Percentiles rank a stretch among this genome's conserved stretches.
Evolutionary conservation across 495 filamentous ascomycete species (phyloP).

Genomic region (Cenococcum geophilum): DNA sequence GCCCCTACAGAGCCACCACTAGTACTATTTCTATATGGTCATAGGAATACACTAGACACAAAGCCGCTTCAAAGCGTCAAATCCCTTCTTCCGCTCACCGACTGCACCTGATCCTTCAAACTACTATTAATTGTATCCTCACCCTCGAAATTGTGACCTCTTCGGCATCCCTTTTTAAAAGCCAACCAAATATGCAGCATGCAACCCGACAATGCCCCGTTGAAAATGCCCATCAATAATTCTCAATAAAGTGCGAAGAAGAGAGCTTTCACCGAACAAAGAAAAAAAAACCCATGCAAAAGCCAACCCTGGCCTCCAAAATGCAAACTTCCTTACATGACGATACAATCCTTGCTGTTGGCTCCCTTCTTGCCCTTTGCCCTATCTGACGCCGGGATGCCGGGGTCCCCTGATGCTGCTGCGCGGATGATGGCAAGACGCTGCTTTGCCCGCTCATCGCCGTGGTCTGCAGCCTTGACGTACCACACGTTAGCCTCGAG

Average conservation of each 20-base stretch:
- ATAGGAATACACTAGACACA: neutral
- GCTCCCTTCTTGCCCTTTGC: conserved; percentile 29
- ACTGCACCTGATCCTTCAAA: no score
- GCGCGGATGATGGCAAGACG: conserved; percentile 79
- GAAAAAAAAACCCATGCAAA: neutral
- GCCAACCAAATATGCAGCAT: neutral
- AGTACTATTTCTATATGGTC: neutral
- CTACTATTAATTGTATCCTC: no score
- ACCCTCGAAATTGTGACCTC: no score
- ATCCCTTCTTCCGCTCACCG: neutral
- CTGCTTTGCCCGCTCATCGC: conserved; percentile 81
- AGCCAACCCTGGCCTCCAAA: neutral
- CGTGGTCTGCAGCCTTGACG: conserved; percentile 87
- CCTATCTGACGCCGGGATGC: conserved; percentile 26
- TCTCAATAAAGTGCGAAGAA: no score
- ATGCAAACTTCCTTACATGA: conserved; percentile 26
- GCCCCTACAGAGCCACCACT: neutral
- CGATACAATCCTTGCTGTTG: conserved; percentile 26
- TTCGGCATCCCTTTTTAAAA: neutral
- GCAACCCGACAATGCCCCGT: neutral
- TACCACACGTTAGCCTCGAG: conserved; percentile 98
- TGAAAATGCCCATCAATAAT: neutral
- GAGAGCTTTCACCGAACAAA: no score
- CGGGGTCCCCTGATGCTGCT: conserved; percentile 66
- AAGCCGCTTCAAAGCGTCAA: neutral